These are phyloP conservation scores for Gnaphalium uliginosum DNA, from an alignment of 129 eudicot genomes.

Conservation along the genomic window DNA sequence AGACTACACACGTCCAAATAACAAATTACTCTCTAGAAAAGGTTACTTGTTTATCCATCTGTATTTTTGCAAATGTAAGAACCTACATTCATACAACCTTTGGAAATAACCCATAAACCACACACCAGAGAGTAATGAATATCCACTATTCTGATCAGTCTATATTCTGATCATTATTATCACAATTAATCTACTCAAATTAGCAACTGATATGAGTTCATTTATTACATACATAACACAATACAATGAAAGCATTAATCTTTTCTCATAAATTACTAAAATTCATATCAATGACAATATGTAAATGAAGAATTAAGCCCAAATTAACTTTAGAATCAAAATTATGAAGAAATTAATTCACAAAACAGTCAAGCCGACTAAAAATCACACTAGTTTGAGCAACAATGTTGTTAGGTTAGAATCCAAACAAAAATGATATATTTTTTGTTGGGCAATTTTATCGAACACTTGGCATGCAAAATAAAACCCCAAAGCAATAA, in stretches of 20 bases:
- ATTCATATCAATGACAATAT: constrained; percentile 2
- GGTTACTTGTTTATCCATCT: background rate
- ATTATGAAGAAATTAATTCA: constrained; percentile 11
- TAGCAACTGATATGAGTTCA: background rate
- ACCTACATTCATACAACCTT: background rate
- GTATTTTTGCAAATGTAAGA: background rate
- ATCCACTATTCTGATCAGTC: background rate
- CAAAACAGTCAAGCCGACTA: constrained; percentile 8
- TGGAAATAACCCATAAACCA: background rate
- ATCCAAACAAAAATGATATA: constrained; percentile 17
- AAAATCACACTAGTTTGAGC: background rate
- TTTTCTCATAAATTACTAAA: background rate
- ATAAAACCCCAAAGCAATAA: background rate
- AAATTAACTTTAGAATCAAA: background rate
- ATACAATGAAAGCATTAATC: constrained; percentile 23
- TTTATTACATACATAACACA: constrained; percentile 2
- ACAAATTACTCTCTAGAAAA: constrained; percentile 20
- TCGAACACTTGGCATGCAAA: constrained; percentile 33
- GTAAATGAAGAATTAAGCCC: constrained; percentile 2
- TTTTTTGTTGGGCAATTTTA: constrained; percentile 15
- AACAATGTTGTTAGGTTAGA: background rate
- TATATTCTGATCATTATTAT: background rate
- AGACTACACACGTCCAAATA: constrained; percentile 49
- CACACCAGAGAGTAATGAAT: background rate
- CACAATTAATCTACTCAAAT: background rate